A percentile compares a stretch with the other conserved stretches of the same genome.
Evolutionary conservation across 108 stramenopile genomes (phyloP).

Genomic region (Cyclotella cryptica): DNA sequence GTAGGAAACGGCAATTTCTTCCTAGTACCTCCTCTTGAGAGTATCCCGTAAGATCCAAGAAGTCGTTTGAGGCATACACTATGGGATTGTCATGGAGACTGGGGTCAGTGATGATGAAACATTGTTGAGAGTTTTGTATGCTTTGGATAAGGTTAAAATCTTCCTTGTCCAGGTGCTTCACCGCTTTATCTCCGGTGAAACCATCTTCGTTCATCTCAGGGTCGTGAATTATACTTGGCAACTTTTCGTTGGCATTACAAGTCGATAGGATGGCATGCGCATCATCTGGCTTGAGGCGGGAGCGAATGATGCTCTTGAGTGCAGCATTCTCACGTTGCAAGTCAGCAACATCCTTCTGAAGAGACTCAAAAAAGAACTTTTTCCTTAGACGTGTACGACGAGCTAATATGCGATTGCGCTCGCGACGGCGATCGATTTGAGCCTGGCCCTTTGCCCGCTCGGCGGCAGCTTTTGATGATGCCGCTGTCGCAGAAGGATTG

Average conservation of each 20-base stretch:
- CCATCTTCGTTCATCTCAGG: conserved; percentile 43
- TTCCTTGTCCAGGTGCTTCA: conserved; percentile 68
- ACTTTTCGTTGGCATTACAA: conserved; percentile 69
- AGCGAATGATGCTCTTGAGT: conserved; percentile 78
- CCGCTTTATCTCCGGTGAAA: conserved; percentile 13
- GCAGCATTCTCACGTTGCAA: conserved; percentile 81
- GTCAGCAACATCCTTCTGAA: conserved; percentile 91
- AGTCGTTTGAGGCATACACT: conserved; percentile 88
- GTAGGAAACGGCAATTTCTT: conserved; percentile 96
- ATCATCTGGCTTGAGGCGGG: conserved; percentile 60
- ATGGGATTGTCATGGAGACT: conserved; percentile 96
- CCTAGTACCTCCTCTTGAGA: conserved; percentile 88
- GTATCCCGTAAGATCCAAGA: conserved; percentile 96
- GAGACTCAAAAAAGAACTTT: conserved; percentile 96
- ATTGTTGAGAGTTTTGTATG: conserved; percentile 92
- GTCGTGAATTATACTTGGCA: conserved; percentile 68
- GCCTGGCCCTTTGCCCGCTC: conserved; percentile 78
- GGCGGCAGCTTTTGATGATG: conserved; percentile 33
- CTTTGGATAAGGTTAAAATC: conserved; percentile 91
- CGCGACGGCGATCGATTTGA: conserved; percentile 90
- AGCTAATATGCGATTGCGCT: conserved; percentile 96
- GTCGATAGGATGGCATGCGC: conserved; percentile 57
- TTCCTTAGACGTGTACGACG: conserved; percentile 95
- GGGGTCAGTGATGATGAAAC: conserved; percentile 96
- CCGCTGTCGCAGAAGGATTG: not conserved